Percentiles rank a stretch among this genome's conserved stretches.
Conservation (phyloP, 2,329 filamentous ascomycete genomes). For the Catunica adiposa region DNA sequence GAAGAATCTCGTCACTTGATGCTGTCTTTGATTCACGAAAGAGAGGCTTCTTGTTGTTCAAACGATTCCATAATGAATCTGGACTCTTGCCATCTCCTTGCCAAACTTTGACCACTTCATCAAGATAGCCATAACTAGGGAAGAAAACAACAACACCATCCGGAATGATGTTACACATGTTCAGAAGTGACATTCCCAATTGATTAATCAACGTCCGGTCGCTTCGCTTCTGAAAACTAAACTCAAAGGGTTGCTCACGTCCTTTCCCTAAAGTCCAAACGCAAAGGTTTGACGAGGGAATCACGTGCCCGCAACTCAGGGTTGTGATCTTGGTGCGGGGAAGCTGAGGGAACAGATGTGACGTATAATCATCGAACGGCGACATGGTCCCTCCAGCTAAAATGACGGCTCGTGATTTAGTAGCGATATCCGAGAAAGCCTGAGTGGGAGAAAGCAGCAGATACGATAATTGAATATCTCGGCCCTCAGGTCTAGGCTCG, state of each 20-base stretch:
- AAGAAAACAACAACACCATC: constrained; percentile 93
- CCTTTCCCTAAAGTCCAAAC: constrained; percentile 49
- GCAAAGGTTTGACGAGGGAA: constrained; percentile 64
- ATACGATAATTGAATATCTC: constrained; percentile 55
- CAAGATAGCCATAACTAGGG: constrained; percentile 81
- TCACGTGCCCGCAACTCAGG: constrained; percentile 87
- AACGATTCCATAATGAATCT: constrained; percentile 39
- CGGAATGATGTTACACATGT: constrained; percentile 56
- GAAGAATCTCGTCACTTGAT: constrained; percentile 52
- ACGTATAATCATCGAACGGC: constrained; percentile 77
- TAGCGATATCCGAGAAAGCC: constrained; percentile 76
- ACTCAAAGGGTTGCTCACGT: constrained; percentile 45
- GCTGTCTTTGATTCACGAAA: constrained; percentile 41
- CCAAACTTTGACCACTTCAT: constrained; percentile 53
- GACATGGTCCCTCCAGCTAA: constrained; percentile 96
- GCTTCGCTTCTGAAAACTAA: constrained; percentile 65
- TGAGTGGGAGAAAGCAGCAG: constrained; percentile 80
- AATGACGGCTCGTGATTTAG: constrained; percentile 71
- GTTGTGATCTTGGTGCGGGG: constrained; percentile 48
- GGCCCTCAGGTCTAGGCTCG: constrained; percentile 17
- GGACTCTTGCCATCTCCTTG: constrained; percentile 22
- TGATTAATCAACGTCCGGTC: constrained; percentile 54
- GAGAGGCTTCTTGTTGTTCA: constrained; percentile 43
- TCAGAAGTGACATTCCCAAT: constrained; percentile 56
- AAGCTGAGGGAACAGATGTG: constrained; percentile 70